phyloP scores from a whole-genome alignment of 2,329 filamentous ascomycete species.

The Dendryphion nanum region DNA sequence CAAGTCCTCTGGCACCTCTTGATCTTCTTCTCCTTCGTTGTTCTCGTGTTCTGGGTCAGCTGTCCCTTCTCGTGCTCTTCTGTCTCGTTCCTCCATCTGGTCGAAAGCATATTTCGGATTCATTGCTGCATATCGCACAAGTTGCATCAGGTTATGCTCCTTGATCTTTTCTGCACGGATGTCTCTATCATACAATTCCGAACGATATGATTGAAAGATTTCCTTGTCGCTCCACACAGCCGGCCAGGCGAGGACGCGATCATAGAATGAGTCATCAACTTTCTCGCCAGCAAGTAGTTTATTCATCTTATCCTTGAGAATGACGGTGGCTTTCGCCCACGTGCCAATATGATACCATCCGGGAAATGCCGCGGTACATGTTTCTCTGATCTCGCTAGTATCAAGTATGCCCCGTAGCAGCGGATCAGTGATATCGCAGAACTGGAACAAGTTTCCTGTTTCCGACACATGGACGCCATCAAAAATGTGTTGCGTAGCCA shows the following conservation, averaged over 20 bases:
- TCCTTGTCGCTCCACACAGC: slow-evolving; percentile 33
- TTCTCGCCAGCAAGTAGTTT: slow-evolving; percentile 37
- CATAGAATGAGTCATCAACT: slow-evolving; percentile 30
- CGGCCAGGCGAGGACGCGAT: slow-evolving; percentile 31
- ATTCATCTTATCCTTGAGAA: slow-evolving; percentile 82
- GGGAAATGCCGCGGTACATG: slow-evolving; percentile 52
- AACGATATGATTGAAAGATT: slow-evolving; percentile 25
- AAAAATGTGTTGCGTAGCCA: slow-evolving; percentile 64
- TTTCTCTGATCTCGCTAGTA: slow-evolving; percentile 51
- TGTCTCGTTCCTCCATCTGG: slow-evolving; percentile 19
- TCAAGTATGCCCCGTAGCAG: slow-evolving; percentile 66
- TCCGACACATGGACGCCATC: slow-evolving; percentile 72
- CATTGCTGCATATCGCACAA: slow-evolving; percentile 29
- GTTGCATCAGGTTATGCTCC: slow-evolving; percentile 33
- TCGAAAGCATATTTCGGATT: slow-evolving; percentile 35
- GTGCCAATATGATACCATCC: slow-evolving; percentile 85
- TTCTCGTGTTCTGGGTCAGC: slow-evolving; percentile 12
- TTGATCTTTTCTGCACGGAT: slow-evolving; percentile 20
- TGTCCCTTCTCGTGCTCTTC: slow-evolving; percentile 11
- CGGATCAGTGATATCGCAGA: slow-evolving; percentile 87
- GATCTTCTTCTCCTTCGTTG: slow-evolving; percentile 12
- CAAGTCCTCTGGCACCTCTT: slow-evolving; percentile 10
- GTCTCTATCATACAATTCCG: slow-evolving; percentile 25
- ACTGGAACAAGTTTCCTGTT: slow-evolving; percentile 90
- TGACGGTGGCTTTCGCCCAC: slow-evolving; percentile 77